These are phyloP conservation scores for Malbranchea zuffiana DNA, from an alignment of 2,329 filamentous ascomycete species.

Conservation along the genomic window DNA sequence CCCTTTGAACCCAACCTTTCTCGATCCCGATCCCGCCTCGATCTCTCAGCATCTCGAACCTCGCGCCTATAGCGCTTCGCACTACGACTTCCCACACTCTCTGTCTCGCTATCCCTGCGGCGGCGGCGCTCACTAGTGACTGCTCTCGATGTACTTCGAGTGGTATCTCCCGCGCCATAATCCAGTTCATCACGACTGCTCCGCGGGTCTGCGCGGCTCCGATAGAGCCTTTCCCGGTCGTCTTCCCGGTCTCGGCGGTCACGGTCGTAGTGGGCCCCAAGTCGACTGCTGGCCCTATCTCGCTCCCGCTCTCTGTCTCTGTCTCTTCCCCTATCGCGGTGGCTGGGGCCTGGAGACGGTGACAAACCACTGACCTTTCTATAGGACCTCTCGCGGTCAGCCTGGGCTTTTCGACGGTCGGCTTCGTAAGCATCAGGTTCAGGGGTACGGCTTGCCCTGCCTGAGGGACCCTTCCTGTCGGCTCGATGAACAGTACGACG, in stretches of 20 bases:
- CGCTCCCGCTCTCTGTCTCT: slow-evolving; percentile 33
- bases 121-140: slow-evolving; percentile 56
- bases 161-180: slow-evolving; percentile 61
- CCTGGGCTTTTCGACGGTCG: slow-evolving; percentile 84
- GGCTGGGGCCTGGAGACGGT: slow-evolving; percentile 35
- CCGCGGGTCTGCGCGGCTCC: slow-evolving; percentile 66
- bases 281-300: slow-evolving; percentile 32
- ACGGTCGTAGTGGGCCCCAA: slow-evolving; percentile 45
- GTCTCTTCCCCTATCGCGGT: slow-evolving; percentile 26
- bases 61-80: slow-evolving; percentile 47
- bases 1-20: slow-evolving; percentile 8
- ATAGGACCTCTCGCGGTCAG: slow-evolving; percentile 87
- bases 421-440: slow-evolving; percentile 92
- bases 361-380: slow-evolving; percentile 61
- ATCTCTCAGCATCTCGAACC: slow-evolving; percentile 28
- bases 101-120: slow-evolving; percentile 66
- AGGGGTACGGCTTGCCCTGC: slow-evolving; percentile 70
- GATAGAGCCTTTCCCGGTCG: slow-evolving; percentile 78
- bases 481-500: slow-evolving; percentile 28
- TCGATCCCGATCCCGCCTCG: slow-evolving; percentile 25
- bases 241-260: slow-evolving; percentile 81
- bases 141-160: slow-evolving; percentile 44
- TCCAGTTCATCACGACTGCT: slow-evolving; percentile 78
- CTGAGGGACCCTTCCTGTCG: slow-evolving; percentile 31
- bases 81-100: slow-evolving; percentile 47